Conservation (phyloP, 768 basidiomycete species). For the Plicaturopsis crispa region DNA sequence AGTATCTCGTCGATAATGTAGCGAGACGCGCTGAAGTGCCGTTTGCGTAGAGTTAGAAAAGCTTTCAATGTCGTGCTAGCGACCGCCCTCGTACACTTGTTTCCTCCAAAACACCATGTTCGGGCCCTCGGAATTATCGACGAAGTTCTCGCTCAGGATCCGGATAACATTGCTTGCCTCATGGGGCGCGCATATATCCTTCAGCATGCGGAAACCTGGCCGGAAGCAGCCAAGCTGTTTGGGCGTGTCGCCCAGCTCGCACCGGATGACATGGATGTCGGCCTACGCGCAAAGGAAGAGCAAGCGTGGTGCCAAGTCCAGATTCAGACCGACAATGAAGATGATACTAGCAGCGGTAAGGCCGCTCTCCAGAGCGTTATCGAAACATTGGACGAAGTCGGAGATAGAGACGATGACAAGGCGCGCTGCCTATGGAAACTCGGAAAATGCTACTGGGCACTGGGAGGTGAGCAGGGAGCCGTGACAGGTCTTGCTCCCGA, state of each 20-base stretch:
- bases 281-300: slow-evolving; percentile 71
- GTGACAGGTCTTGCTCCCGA: background rate
- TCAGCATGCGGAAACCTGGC: slow-evolving; percentile 58
- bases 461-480: slow-evolving; percentile 53
- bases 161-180: slow-evolving; percentile 56
- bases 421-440: slow-evolving; percentile 84
- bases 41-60: slow-evolving; percentile 43
- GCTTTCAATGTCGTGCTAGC: slow-evolving; percentile 69
- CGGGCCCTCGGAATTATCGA: slow-evolving; percentile 72
- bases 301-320: slow-evolving; percentile 77
- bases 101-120: slow-evolving; percentile 83
- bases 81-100: slow-evolving; percentile 75
- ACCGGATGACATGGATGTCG: slow-evolving; percentile 35
- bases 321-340: too few species aligned
- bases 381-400: slow-evolving; percentile 32
- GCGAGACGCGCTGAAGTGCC: background rate
- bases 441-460: slow-evolving; percentile 68
- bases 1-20: slow-evolving; percentile 10
- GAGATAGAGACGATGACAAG: slow-evolving; percentile 45
- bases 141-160: slow-evolving; percentile 56
- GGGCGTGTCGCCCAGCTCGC: slow-evolving; percentile 42
- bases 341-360: slow-evolving; percentile 38
- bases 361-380: slow-evolving; percentile 42
- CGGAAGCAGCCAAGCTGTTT: slow-evolving; percentile 59
- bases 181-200: slow-evolving; percentile 73